phyloP scores from a whole-genome alignment of 1,284 basidiomycete genomes.

The Pyrrhoderma noxium region DNA sequence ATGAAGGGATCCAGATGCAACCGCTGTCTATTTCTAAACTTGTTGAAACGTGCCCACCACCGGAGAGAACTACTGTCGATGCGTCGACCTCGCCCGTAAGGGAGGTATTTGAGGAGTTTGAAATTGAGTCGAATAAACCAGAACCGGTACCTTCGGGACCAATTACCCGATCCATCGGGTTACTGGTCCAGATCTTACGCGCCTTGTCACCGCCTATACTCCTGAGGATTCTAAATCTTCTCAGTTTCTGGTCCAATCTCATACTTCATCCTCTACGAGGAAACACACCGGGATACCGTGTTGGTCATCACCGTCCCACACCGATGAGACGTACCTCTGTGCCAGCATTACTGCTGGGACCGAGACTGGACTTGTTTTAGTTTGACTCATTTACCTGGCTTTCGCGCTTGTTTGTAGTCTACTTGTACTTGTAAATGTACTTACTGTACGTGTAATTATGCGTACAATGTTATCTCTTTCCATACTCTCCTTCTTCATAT shows the following conservation, averaged over 20 bases:
- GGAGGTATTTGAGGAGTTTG: slow-evolving; percentile 10
- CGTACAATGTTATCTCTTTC: background rate
- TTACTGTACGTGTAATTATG: too few relatives aligned
- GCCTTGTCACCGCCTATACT: slow-evolving; percentile 17
- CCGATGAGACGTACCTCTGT: background rate
- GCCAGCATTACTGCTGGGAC: background rate
- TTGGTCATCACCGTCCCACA: background rate
- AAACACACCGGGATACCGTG: background rate
- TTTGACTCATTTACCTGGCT: background rate
- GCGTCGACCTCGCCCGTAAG: slow-evolving; percentile 6
- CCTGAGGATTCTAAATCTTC: slow-evolving; percentile 12
- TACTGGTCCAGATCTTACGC: slow-evolving; percentile 8
- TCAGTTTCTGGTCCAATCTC: slow-evolving; percentile 12
- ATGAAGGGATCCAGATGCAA: slow-evolving; percentile 12
- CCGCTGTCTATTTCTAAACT: slow-evolving; percentile 9
- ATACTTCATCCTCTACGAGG: background rate
- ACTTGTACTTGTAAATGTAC: too few relatives aligned
- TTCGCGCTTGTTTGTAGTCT: too few relatives aligned
- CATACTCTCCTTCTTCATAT: background rate
- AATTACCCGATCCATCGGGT: slow-evolving; percentile 3
- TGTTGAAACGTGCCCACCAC: slow-evolving; percentile 10
- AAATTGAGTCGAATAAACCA: background rate
- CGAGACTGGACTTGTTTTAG: background rate
- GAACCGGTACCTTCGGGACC: background rate
- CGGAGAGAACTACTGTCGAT: slow-evolving; percentile 5